Evolutionary conservation across 345 rosid genomes (phyloP), one percentile per base, ranked within the genome.

Genomic region (Leavenworthia alabamica): DNA sequence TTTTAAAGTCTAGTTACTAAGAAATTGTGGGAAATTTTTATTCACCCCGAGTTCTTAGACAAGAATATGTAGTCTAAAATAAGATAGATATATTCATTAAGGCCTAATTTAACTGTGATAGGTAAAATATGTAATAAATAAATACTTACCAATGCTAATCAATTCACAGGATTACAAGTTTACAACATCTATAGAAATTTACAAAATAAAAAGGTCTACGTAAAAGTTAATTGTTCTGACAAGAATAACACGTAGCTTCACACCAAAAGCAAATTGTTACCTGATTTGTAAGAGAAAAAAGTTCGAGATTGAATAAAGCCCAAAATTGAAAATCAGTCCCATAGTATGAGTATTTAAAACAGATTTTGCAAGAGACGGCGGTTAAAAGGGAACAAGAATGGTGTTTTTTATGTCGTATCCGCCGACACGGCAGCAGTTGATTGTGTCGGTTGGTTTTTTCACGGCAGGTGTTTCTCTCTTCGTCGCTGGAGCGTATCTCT

Each of bases 391-490:
- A 32, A n/a, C n/a, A n/a, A 19, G n/a, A 54, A 86, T 74, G 83
- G 83, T 66, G 71, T 48, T 83, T 9, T 81, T 83, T 76, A 46
- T 62, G 68, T 49, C 86, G 46, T 89, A 75, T 47, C 95, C 92
- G 49, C 92, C 86, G 66, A 89, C 90, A 48, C 54, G 66, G 23
- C 76, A 73, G 76, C 97, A 86, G 67, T 58, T 85, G 10, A 66
- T 75, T 17, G 73, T 72, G 41, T 78, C 88, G 4, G 56, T 76
- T 4, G 78, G 62, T 0, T 47, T 80, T 54, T 70, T 79, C 43
- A 8, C 79, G 69, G 58, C 77, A 12, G 90, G 92, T 1, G 78
- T 67, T 43, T 68, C 86, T 19, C 71, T 86, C 10, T 68, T 75
- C 13, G 60, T 75, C 26, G 78, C 51, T 43, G 92, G 95, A 29